Evolutionary conservation across 202 grass and related monocot genomes (phyloP).

Genomic region (Setaria viridis): DNA sequence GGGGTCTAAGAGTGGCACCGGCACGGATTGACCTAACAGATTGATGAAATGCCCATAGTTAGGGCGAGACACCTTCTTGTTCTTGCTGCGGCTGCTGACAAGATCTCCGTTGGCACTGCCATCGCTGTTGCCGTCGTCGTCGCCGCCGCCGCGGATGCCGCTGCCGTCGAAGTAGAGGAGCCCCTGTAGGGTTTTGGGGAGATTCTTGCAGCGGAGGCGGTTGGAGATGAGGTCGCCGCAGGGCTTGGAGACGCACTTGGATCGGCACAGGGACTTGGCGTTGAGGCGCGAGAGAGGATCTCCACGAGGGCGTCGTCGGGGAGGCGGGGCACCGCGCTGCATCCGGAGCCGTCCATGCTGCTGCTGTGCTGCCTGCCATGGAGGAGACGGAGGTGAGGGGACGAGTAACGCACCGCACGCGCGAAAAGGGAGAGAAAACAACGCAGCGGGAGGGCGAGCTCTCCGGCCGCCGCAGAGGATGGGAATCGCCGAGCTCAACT

Average conservation of each 20-base stretch:
- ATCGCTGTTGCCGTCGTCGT: background rate
- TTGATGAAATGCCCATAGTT: background rate
- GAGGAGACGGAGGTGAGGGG: background rate
- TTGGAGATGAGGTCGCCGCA: constrained; percentile 20
- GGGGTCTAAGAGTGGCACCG: background rate
- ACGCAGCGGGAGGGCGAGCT: background rate
- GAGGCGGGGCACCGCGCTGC: background rate
- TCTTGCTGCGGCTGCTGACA: too few species aligned
- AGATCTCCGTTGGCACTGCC: too few species aligned
- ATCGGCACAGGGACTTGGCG: background rate
- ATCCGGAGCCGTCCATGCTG: background rate
- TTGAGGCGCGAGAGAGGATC: constrained; percentile 14
- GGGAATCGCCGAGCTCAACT: background rate
- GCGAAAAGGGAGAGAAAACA: too few species aligned
- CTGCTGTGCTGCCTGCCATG: background rate
- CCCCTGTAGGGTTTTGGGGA: background rate
- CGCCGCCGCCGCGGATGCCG: background rate
- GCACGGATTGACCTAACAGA: background rate
- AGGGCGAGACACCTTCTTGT: too few species aligned
- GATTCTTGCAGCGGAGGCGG: background rate
- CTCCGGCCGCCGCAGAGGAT: background rate
- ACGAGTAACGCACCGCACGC: too few species aligned
- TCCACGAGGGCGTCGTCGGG: constrained; percentile 3
- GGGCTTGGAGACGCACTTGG: constrained; percentile 26
- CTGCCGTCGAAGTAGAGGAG: background rate